These are phyloP conservation scores for Kingdonia uniflora DNA, from an alignment of 164 flowering plant genomes.

Conservation along the genomic window DNA sequence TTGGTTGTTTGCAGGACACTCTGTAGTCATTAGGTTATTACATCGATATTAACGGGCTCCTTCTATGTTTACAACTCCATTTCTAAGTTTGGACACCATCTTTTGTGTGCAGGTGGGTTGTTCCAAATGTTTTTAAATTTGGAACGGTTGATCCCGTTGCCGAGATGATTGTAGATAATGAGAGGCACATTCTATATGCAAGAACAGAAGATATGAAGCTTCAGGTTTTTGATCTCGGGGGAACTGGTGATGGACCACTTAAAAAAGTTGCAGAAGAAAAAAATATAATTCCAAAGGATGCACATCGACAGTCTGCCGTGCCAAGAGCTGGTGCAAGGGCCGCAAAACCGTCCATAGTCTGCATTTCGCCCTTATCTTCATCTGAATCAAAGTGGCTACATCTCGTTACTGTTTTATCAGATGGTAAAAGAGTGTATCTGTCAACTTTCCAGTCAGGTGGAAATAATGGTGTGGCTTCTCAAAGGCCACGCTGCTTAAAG, in stretches of 20 bases:
- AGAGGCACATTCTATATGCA: conserved; percentile 79
- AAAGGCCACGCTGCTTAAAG: conserved; percentile 78
- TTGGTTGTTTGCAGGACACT: too few species aligned
- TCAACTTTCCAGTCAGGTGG: conserved; percentile 71
- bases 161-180: conserved; percentile 90
- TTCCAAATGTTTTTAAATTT: conserved; percentile 89
- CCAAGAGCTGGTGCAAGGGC: conserved; percentile 40
- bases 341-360: conserved; percentile 62
- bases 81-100: neutral
- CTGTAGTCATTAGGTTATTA: too few species aligned
- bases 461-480: conserved; percentile 38
- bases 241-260: conserved; percentile 67
- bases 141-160: conserved; percentile 87
- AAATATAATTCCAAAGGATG: conserved; percentile 51
- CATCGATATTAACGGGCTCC: too few species aligned
- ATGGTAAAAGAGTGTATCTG: conserved; percentile 93
- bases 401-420: conserved; percentile 89
- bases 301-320: conserved; percentile 52
- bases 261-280: conserved; percentile 88
- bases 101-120: conserved; percentile 65
- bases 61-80: neutral
- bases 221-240: conserved; percentile 70
- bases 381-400: conserved; percentile 90
- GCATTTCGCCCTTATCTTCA: conserved; percentile 73
- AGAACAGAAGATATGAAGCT: conserved; percentile 91